phyloP scores from a whole-genome alignment of 352 stramenopile species.

The Globisporangium takayamanum region DNA sequence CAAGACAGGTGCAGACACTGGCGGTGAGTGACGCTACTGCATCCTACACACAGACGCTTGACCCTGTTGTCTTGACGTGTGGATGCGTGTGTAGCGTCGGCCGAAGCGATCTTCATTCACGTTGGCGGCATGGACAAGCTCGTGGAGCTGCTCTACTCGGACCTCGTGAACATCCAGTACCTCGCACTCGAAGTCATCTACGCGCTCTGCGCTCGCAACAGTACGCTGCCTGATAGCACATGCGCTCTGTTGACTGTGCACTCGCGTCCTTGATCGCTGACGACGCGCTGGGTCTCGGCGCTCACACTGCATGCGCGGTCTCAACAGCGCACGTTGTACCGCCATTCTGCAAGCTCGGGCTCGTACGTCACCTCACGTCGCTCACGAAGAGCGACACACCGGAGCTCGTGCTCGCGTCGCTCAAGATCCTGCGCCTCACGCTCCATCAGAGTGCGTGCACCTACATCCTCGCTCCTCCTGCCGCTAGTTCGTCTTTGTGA shows the following conservation, averaged over 20 bases:
- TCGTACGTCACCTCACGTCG: conserved; percentile 28
- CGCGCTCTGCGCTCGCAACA: conserved; percentile 36
- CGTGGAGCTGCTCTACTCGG: conserved; percentile 28
- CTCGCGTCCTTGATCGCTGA: neutral
- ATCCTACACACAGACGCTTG: neutral
- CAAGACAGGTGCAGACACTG: conserved; percentile 23
- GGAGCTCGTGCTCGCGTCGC: conserved; percentile 33
- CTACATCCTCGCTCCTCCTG: neutral
- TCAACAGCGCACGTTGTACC: conserved; percentile 30
- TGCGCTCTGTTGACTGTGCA: neutral
- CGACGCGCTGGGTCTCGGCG: neutral
- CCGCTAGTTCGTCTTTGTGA: neutral
- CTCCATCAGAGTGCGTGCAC: conserved; percentile 36
- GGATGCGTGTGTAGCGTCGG: conserved; percentile 17
- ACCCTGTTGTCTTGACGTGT: neutral
- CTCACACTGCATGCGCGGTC: neutral
- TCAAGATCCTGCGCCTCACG: conserved; percentile 48
- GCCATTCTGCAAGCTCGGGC: conserved; percentile 35
- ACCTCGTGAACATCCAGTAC: conserved; percentile 26
- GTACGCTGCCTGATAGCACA: conserved; percentile 15
- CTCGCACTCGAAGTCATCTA: conserved; percentile 47
- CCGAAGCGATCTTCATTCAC: conserved; percentile 40
- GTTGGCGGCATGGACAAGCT: conserved; percentile 47
- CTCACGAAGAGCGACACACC: conserved; percentile 25
- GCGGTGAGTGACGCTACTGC: neutral